These are phyloP conservation scores for Schrenkiella parvula DNA, from an alignment of 345 rosid genomes.

Conservation along the genomic window DNA sequence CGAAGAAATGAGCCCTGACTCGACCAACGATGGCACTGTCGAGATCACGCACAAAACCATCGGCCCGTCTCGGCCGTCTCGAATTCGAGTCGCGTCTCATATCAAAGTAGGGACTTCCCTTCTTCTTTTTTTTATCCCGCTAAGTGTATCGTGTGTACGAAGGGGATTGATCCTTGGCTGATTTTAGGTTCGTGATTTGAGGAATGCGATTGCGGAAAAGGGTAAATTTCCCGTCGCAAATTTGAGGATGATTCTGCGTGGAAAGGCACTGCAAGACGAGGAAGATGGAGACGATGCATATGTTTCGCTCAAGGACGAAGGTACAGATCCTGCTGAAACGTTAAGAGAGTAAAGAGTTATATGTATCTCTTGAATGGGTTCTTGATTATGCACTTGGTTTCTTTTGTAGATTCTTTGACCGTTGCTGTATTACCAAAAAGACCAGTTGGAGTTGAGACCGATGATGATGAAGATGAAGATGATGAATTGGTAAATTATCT, in stretches of 20 bases:
- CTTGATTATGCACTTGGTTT: background rate
- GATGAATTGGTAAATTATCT: constrained; percentile 49
- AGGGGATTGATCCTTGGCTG: constrained; percentile 4
- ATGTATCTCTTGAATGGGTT: background rate
- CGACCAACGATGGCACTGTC: constrained; percentile 30
- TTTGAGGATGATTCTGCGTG: constrained; percentile 68
- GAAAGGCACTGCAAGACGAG: constrained; percentile 53
- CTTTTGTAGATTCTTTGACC: constrained; percentile 52
- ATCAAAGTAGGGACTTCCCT: constrained; percentile 40
- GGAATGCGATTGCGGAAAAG: constrained; percentile 52
- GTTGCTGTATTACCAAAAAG: constrained; percentile 81
- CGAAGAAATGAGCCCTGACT: constrained; percentile 26
- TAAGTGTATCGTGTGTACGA: background rate
- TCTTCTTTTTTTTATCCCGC: background rate
- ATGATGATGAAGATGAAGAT: constrained; percentile 41
- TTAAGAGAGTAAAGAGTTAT: background rate
- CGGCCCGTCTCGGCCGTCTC: constrained; percentile 76
- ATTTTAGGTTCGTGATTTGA: constrained; percentile 61
- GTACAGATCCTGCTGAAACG: constrained; percentile 28
- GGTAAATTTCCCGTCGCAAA: constrained; percentile 46
- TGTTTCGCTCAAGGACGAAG: constrained; percentile 47
- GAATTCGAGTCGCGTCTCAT: constrained; percentile 50
- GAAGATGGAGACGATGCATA: constrained; percentile 56
- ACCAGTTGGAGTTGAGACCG: constrained; percentile 47
- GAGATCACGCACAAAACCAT: constrained; percentile 64